Conservation (phyloP, 441 rosid genomes). For the Erodium moschatum region DNA sequence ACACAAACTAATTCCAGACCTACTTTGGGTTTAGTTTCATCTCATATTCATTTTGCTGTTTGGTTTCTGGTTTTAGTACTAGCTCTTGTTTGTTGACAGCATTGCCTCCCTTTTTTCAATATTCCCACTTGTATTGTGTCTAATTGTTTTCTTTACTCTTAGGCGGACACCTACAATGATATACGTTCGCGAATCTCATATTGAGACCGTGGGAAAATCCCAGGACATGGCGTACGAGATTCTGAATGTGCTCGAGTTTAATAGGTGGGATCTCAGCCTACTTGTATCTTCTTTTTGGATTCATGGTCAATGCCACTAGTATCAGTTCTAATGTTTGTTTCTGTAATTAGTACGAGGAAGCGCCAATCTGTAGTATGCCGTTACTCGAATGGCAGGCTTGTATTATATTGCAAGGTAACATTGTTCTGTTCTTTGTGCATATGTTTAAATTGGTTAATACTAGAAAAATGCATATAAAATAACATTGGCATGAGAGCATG, state of each 20-base stretch:
- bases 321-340: constrained; percentile 20
- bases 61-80: too few species aligned
- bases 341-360: constrained; percentile 73
- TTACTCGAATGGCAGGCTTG: constrained; percentile 82
- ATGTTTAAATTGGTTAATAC: neutral
- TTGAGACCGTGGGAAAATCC: constrained; percentile 77
- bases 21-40: neutral
- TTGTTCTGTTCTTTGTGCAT: constrained; percentile 18
- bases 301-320: constrained; percentile 22
- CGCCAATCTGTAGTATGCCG: constrained; percentile 97
- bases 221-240: constrained; percentile 81
- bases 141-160: constrained; percentile 23
- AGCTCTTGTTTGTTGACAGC: too few species aligned
- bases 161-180: constrained; percentile 94
- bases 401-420: constrained; percentile 87
- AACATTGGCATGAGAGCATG: constrained; percentile 23
- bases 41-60: neutral
- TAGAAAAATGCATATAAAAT: neutral
- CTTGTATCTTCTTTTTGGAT: constrained; percentile 13
- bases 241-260: constrained; percentile 92
- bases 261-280: constrained; percentile 45
- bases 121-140: constrained; percentile 15
- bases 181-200: constrained; percentile 90
- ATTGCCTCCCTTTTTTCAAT: neutral
- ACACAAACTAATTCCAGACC: neutral